Conservation (phyloP, 2,329 filamentous ascomycete species). For the Cercospora sojina region DNA sequence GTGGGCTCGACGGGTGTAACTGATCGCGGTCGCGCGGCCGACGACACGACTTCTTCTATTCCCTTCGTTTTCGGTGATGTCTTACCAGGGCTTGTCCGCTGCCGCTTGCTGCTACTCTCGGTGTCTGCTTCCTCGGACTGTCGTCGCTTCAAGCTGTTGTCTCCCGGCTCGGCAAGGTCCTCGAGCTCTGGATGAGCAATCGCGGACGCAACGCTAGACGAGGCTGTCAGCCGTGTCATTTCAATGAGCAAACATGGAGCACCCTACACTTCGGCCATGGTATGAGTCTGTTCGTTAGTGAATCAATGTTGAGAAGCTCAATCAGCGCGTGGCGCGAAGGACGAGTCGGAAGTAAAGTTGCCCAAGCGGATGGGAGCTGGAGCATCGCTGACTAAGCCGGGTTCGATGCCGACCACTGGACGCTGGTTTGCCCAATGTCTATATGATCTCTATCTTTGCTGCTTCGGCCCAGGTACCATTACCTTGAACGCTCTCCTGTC, state of each 20-base stretch:
- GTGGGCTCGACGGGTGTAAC: conserved; percentile 4
- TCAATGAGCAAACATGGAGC: too few species aligned
- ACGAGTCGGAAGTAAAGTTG: conserved; percentile 5
- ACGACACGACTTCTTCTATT: conserved; percentile 10
- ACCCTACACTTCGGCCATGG: conserved; percentile 7
- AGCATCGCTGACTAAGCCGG: not conserved
- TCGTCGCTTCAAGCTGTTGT: conserved; percentile 32
- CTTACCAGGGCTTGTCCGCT: conserved; percentile 36
- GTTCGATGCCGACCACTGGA: not conserved
- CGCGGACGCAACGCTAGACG: conserved; percentile 20
- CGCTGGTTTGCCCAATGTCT: not conserved
- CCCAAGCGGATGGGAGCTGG: not conserved
- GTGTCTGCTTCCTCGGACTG: conserved; percentile 28
- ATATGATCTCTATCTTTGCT: conserved; percentile 50
- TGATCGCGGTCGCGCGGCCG: conserved; percentile 14
- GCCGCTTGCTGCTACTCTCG: conserved; percentile 30
- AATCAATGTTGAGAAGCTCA: not conserved
- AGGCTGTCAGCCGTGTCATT: conserved; percentile 2
- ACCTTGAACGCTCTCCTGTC: conserved; percentile 51
- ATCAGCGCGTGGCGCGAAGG: not conserved
- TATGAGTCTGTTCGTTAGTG: not conserved
- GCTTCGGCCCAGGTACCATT: conserved; percentile 54
- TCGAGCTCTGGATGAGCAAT: conserved; percentile 20
- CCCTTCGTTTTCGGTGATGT: conserved; percentile 25
- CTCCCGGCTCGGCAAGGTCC: conserved; percentile 15